Evolutionary conservation across 2,329 filamentous ascomycete genomes (phyloP), one percentile per base, ranked within the genome.

Genomic region (Cladosporium sp.): DNA sequence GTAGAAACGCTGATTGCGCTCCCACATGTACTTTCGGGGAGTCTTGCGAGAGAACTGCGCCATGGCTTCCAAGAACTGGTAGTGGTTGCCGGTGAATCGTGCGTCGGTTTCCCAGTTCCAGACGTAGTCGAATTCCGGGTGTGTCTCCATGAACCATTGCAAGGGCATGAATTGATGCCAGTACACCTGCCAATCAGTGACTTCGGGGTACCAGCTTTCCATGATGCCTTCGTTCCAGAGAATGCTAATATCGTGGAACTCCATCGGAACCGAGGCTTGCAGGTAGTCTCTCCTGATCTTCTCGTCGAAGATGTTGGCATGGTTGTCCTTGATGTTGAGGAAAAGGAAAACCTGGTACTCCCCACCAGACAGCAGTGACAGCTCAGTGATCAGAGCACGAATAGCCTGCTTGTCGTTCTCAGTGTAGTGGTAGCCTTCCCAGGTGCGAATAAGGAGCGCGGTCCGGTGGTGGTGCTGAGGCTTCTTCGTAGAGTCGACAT

Each of bases 101-200:
- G 85, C 83, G 63, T 93, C 88, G 70, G 89, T 87, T 64, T 93
- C 89, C 88, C 87, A 91, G 65, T 92, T 91, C 87, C 88, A 76
- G 58, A 89, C 77, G 60, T 80, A 89, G 58, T 91, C 86, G 57
- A 88, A 93, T 60, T 92, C 83, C 0, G 86, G 86, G 60, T 89
- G 84, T 43, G 86, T 84, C 61, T 86, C 78, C 52, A 81, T 81
- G 63, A 91, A 90, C 68, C 84, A 85, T 64, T 90, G 87, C 2
- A 90, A 76, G 5, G 85, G 84, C 58, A 89, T 76, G 74, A 84
- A 88, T 61, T 88, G 84, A 24, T 73, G 68, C 71, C 72, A 76
- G 60, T 75, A 75, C 7, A 75, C 72, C 51, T 74, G 69, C 70
- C 71, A 75, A 52, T 75, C 72, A 32, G 65, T 69, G 34, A 77